phyloP scores from a whole-genome alignment of 2,329 filamentous ascomycete species.

The Talaromyces funiculosus region DNA sequence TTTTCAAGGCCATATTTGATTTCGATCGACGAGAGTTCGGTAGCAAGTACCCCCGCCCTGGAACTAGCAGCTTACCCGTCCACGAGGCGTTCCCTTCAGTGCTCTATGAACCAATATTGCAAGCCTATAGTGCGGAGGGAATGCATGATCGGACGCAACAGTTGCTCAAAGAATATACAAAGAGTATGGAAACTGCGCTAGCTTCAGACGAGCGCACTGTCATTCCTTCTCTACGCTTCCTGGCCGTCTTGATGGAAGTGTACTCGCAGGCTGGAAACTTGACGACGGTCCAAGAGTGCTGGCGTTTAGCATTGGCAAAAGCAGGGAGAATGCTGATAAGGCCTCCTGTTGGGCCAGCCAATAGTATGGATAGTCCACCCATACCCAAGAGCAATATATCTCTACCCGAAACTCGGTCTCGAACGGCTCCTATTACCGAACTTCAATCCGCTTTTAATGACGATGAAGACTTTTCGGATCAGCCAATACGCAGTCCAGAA shows the following conservation, averaged over 20 bases:
- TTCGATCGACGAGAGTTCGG: slow-evolving; percentile 38
- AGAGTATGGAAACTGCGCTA: slow-evolving; percentile 24
- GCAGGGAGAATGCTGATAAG: slow-evolving; percentile 5
- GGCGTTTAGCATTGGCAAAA: slow-evolving; percentile 53
- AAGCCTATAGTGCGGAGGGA: slow-evolving; percentile 46
- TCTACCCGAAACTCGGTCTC: not conserved
- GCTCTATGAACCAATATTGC: slow-evolving; percentile 54
- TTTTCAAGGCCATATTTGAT: slow-evolving; percentile 34
- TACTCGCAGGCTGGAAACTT: slow-evolving; percentile 55
- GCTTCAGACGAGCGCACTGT: slow-evolving; percentile 2
- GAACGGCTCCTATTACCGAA: not conserved
- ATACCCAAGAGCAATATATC: not conserved
- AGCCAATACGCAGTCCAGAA: not conserved
- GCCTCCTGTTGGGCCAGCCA: not conserved
- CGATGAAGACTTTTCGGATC: not conserved
- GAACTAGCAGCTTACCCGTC: slow-evolving; percentile 27
- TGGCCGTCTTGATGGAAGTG: slow-evolving; percentile 63
- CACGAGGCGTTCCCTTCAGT: slow-evolving; percentile 44
- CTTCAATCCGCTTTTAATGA: not conserved
- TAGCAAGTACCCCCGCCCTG: slow-evolving; percentile 37
- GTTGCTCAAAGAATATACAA: slow-evolving; percentile 49
- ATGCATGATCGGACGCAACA: slow-evolving; percentile 47
- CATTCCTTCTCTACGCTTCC: slow-evolving; percentile 47
- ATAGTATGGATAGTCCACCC: not conserved
- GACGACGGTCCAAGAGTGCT: slow-evolving; percentile 59